Base-by-base conservation (phyloP, 2,329 filamentous ascomycete genomes). In the Pseudopyricularia cyperi region DNA sequence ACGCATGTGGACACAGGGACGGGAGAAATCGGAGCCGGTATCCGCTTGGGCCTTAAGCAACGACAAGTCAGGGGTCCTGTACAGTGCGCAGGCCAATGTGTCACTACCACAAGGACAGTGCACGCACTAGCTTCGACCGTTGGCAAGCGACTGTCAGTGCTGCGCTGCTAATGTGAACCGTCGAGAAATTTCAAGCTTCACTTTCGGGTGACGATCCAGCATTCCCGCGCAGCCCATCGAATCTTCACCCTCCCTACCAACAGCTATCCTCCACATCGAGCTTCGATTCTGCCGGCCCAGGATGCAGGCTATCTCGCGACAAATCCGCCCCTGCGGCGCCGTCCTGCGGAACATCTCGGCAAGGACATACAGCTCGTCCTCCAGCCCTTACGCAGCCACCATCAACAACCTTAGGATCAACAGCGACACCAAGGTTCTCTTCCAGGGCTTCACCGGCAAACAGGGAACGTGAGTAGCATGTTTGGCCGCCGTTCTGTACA, bases 371-470 rank as follows among this genome's bases (percentile, higher is more conserved):
- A 83, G 85, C 67, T 84, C 85, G 51, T 71, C 77, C 59, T 76
- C 77, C 56, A 79, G 82, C 59, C 80, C 80, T 57, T 91, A 91
- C 68, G 71, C 82, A 60, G 69, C 79, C 63, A 91, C 87, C 54
- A 76, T 84, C 66, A 74, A 84, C 65, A 97, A 97, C 77, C 81
- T 97, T 65, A 86, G 89, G 72, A 90, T 97, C 76, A 95, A 89
- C 71, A 67, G 76, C 68, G 84, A 96, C 61, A 98, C 93, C 63
- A 94, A 93, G 76, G 89, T 98, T 60, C 76, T 97, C 64, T 97
- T 82, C 77, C 93, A 98, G 75, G 93, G 93, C 61, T 97, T 97
- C 71, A 97, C 91, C 53, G 91, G 91, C 68, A 93, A 88, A 78
- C 89, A 95, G 79, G 89, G 89, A 85, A 91, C 86, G 85, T 89